These are phyloP conservation scores for Colletotrichum somersetense DNA, from an alignment of 2,329 filamentous ascomycete genomes.

Conservation along the genomic window DNA sequence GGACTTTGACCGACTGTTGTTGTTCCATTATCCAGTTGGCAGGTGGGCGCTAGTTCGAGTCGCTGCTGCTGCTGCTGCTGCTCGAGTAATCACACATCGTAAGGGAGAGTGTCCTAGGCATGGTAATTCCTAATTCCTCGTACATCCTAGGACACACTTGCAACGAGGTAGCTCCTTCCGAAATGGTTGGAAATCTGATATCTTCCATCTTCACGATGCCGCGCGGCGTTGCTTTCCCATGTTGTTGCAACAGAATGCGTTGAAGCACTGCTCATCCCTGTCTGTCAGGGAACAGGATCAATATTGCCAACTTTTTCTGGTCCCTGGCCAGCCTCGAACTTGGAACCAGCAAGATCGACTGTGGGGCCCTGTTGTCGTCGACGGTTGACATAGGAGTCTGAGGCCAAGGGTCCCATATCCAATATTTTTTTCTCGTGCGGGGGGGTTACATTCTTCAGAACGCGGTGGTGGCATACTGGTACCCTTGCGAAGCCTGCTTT, in stretches of 20 bases:
- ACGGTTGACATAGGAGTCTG: not conserved
- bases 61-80: not conserved
- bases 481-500: not conserved
- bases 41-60: not conserved
- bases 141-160: not conserved
- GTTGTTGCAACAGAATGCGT: slow-evolving; percentile 22
- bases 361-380: slow-evolving; percentile 23
- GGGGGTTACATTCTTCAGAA: slow-evolving; percentile 22
- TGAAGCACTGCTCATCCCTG: slow-evolving; percentile 13
- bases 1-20: not conserved
- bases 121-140: slow-evolving; percentile 23
- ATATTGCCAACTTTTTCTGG: slow-evolving; percentile 37
- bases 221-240: slow-evolving; percentile 2
- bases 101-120: not conserved
- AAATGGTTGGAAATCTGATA: slow-evolving; percentile 12
- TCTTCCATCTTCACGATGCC: slow-evolving; percentile 35
- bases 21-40: not conserved
- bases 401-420: slow-evolving; percentile 37
- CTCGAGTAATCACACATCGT: not conserved
- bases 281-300: slow-evolving; percentile 9
- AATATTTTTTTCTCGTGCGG: slow-evolving; percentile 25
- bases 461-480: not conserved
- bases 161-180: slow-evolving; percentile 12
- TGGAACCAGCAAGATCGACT: slow-evolving; percentile 38
- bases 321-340: slow-evolving; percentile 27